Conservation (phyloP, 176 grass and related monocot species). For the Chloris gayana region DNA sequence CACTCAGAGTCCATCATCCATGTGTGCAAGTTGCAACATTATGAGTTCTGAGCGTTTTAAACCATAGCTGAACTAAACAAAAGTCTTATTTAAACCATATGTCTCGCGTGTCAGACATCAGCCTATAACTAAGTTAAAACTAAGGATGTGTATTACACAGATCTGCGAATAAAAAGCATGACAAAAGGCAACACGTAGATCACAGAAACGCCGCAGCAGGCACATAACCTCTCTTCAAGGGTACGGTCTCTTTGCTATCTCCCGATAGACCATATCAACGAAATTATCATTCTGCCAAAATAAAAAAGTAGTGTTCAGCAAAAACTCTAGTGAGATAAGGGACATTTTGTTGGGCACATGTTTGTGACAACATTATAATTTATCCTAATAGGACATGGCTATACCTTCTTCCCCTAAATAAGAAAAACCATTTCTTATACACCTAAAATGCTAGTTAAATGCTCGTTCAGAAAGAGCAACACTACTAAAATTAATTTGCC, state of each 20-base stretch:
- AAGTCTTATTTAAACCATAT: not conserved
- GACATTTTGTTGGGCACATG: not conserved
- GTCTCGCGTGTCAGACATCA: not conserved
- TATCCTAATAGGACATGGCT: not conserved
- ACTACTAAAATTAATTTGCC: not conserved
- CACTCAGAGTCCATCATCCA: not conserved
- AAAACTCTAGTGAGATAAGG: not conserved
- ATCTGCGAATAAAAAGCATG: conserved; percentile 5
- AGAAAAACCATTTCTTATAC: not conserved
- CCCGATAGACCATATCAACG: conserved; percentile 60
- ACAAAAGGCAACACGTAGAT: conserved; percentile 22
- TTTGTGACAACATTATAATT: not conserved
- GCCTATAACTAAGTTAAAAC: not conserved
- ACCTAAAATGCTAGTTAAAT: not conserved
- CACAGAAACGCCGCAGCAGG: conserved; percentile 2
- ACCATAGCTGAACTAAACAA: not conserved
- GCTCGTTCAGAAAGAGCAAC: not conserved
- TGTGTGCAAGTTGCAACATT: not conserved
- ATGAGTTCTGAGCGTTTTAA: not conserved
- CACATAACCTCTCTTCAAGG: conserved; percentile 6
- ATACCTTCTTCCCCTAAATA: not conserved
- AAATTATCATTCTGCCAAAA: conserved; percentile 59
- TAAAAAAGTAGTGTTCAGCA: conserved; percentile 8
- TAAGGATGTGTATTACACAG: conserved; percentile 9
- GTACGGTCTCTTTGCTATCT: conserved; percentile 54